Evolutionary conservation across 345 rosid species (phyloP).

Genomic region (Sonneratia caseolaris): DNA sequence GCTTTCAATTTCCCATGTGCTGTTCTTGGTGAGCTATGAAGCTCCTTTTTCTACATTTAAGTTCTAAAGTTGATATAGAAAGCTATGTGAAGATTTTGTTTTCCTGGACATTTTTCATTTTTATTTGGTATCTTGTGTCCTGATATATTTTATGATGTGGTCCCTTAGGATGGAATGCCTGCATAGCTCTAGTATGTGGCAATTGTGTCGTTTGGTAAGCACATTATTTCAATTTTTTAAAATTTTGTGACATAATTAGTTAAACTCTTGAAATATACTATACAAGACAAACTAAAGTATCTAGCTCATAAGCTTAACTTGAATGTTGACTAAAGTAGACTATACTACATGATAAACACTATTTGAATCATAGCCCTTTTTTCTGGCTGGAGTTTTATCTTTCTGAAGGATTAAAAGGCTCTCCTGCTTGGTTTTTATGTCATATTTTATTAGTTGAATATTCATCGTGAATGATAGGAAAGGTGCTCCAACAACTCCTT

Average conservation of each 20-base stretch:
- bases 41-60: slow-evolving; percentile 7
- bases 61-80: background rate
- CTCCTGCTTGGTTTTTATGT: background rate
- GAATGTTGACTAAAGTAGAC: background rate
- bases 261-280: background rate
- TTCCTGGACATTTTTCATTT: too few species aligned
- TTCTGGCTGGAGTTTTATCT: slow-evolving; percentile 1
- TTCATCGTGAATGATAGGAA: slow-evolving; percentile 44
- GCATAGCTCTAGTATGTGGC: slow-evolving; percentile 93
- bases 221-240: background rate
- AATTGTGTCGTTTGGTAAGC: slow-evolving; percentile 94
- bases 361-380: background rate
- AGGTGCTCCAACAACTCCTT: slow-evolving; percentile 95
- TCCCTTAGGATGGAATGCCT: slow-evolving; percentile 91
- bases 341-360: too few species aligned
- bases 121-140: too few species aligned
- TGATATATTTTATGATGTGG: background rate
- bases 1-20: slow-evolving; percentile 97
- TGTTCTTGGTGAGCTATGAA: slow-evolving; percentile 68
- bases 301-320: background rate
- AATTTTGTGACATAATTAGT: background rate
- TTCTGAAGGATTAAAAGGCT: background rate
- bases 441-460: slow-evolving; percentile 8
- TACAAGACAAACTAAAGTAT: background rate
- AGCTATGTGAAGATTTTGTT: background rate